phyloP scores from a whole-genome alignment of 306 rosid species.

The Canavalia gladiata region DNA sequence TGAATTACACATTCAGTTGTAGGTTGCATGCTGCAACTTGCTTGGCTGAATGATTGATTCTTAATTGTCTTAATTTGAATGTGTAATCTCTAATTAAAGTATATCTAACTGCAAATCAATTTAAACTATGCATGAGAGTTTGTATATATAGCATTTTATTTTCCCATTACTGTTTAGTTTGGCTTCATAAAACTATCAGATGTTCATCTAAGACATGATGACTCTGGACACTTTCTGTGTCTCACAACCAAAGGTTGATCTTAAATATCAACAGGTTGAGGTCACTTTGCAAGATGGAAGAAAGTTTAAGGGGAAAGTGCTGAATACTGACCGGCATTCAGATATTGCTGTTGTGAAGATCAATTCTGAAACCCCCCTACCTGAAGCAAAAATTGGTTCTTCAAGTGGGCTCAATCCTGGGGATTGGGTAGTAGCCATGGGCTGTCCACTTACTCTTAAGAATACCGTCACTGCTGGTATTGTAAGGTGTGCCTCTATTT shows the following conservation, averaged over 20 bases:
- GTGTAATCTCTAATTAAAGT: background rate
- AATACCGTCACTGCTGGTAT: background rate
- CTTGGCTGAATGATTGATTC: constrained; percentile 5
- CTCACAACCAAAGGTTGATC: no score
- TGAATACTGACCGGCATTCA: constrained; percentile 72
- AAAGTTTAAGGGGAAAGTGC: constrained; percentile 65
- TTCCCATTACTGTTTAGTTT: background rate
- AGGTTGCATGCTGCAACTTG: background rate
- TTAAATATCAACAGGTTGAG: no score
- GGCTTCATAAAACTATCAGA: background rate
- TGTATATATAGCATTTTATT: background rate
- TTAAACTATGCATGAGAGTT: background rate
- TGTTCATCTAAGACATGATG: background rate
- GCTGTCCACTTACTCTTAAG: constrained; percentile 78
- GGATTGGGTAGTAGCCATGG: constrained; percentile 78
- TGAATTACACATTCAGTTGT: background rate
- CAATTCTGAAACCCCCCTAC: constrained; percentile 72
- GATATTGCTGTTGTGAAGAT: constrained; percentile 82
- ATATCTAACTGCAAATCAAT: background rate
- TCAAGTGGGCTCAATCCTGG: constrained; percentile 77
- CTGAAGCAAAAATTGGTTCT: constrained; percentile 72
- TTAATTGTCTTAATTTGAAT: background rate
- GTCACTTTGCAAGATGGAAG: no score
- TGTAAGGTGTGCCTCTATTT: no score
- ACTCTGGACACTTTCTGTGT: no score